Base-by-base conservation (phyloP, 2,329 filamentous ascomycete genomes). In the Fusarium sulawesiense region DNA sequence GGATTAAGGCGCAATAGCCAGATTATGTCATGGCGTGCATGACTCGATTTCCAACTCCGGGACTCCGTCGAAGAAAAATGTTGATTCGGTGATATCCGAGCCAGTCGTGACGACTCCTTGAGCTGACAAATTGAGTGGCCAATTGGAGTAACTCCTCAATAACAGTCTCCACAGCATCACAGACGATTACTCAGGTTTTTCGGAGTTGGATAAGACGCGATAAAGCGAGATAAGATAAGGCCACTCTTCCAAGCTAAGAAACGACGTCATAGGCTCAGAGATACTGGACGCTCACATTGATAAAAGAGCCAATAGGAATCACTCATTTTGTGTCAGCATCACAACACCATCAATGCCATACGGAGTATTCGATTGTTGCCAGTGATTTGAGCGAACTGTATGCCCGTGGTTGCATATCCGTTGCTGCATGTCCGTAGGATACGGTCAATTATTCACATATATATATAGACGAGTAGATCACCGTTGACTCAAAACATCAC, bases 21-120 rank as follows among this genome's bases (percentile, higher is more conserved):
- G 7, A 59, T 65, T 59, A 42, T 59, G 60, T 59, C 53, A 65
- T 59, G 25, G 27, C 29, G 7, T 20, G 25, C 25, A 32, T 49
- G 27, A 47, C 37, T 64, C 48, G 46, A 65, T 29, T 41, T 40
- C 11, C 9, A 65, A 64, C 62, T 64, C 60, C 62, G 62, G 32
- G 37, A 32, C 23, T 50, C 62, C 62, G 62, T 42, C 3, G 7
- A n/a, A 59, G 32, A 47, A 25, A 25, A 56, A n/a, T 8, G 25
- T 27, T 34, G 13, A 16, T 1, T 47, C 32, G 40, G 62, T 10
- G 10, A 16, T 29, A 0, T 10, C 11, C 30, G 30, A 25, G 7
- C 60, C 53, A 65, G 16, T 65, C 9, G 27, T 23, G 8, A 6
- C 6, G 3, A 23, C 30, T 51, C 60, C 60, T 7, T 0, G 2